A percentile compares a stretch with the other conserved stretches of the same genome.
Conservation (phyloP, 2,329 filamentous ascomycete genomes). For the Fusarium luffae region DNA sequence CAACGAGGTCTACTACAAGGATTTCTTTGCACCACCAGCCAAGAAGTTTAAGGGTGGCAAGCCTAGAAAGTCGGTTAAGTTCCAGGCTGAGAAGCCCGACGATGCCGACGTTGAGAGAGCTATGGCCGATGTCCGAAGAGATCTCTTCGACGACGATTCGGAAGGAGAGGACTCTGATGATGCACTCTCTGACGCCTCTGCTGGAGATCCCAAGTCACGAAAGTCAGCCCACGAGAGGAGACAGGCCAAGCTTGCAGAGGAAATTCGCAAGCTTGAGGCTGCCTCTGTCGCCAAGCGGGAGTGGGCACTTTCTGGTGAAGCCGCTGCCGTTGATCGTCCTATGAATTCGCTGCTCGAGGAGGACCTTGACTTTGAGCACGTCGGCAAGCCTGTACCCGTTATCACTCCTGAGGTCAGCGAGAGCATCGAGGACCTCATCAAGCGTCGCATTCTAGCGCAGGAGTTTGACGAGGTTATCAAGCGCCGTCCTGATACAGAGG, state of each 20-base stretch:
- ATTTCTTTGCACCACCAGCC: constrained; percentile 91
- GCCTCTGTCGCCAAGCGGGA: constrained; percentile 89
- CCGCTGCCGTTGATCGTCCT: constrained; percentile 81
- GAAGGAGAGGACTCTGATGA: constrained; percentile 74
- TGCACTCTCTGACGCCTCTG: constrained; percentile 72
- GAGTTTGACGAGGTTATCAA: constrained; percentile 94
- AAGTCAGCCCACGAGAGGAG: constrained; percentile 87
- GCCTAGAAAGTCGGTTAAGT: constrained; percentile 55
- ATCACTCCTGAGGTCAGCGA: constrained; percentile 93
- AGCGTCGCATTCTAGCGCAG: constrained; percentile 86
- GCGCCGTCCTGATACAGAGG: constrained; percentile 79
- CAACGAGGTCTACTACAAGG: constrained; percentile 88
- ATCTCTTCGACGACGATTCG: constrained; percentile 85
- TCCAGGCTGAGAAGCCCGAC: constrained; percentile 59
- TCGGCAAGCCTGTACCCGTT: constrained; percentile 93
- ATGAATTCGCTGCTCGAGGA: constrained; percentile 93
- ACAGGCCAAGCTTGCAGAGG: constrained; percentile 85
- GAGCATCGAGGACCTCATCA: constrained; percentile 92
- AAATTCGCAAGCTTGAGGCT: constrained; percentile 91
- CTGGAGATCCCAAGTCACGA: constrained; percentile 76
- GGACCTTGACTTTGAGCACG: constrained; percentile 94
- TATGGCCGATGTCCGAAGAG: constrained; percentile 87
- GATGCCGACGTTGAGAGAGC: constrained; percentile 80
- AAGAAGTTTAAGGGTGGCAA: constrained; percentile 71
- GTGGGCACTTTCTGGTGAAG: constrained; percentile 92